Evolutionary conservation across 257 asterid species (phyloP).

Genomic region (Solanum appendiculatum): DNA sequence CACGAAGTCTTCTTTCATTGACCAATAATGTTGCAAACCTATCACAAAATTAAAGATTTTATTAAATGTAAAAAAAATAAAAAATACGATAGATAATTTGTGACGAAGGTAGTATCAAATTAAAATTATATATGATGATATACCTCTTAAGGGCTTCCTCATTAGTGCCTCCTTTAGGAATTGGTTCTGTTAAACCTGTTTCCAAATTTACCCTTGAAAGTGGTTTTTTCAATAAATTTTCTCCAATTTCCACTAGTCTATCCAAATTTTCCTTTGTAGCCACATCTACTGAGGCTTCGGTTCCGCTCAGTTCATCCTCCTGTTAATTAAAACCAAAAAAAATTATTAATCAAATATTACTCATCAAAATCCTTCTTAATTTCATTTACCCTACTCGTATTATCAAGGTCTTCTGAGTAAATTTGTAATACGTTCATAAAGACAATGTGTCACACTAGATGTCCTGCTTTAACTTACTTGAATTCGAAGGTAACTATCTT

Average conservation of each 20-base stretch:
- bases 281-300: conserved; percentile 28
- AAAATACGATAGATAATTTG: background rate
- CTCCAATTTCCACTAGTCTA: conserved; percentile 27
- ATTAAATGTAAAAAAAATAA: background rate
- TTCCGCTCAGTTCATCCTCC: conserved; percentile 43
- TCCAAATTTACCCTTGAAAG: conserved; percentile 29
- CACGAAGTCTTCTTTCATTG: conserved; percentile 23
- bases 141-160: conserved; percentile 32
- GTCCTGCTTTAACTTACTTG: conserved; percentile 21
- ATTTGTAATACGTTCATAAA: background rate
- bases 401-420: too few relatives aligned
- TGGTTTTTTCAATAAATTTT: conserved; percentile 21
- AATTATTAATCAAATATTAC: background rate
- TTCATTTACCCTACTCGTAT: too few relatives aligned
- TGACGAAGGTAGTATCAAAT: background rate
- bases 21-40: conserved; percentile 30
- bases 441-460: too few relatives aligned
- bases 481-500: conserved; percentile 34
- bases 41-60: background rate
- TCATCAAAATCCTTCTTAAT: background rate
- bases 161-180: conserved; percentile 32
- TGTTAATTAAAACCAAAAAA: background rate
- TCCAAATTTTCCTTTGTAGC: conserved; percentile 40
- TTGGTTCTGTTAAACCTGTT: conserved; percentile 30
- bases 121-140: background rate